Conservation (phyloP, 768 basidiomycete species). For the Termitomyces sp. region DNA sequence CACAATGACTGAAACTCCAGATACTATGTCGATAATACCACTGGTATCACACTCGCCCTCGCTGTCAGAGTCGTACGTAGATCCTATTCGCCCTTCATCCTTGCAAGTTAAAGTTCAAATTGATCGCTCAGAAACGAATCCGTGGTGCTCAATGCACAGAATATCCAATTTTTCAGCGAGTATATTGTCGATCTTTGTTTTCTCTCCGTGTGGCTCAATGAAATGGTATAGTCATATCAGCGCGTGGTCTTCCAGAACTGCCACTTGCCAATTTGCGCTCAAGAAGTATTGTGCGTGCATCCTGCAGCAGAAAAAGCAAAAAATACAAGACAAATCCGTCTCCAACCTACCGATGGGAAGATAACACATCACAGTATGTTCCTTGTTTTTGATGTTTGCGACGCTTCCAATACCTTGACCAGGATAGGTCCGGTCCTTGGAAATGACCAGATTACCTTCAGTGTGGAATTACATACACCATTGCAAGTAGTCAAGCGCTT, state of each 20-base stretch:
- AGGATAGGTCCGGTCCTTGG: slow-evolving; percentile 12
- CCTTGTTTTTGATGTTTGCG: neutral
- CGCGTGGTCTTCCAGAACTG: slow-evolving; percentile 3
- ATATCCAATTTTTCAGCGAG: slow-evolving; percentile 15
- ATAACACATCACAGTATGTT: slow-evolving; percentile 12
- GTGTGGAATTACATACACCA: slow-evolving; percentile 1
- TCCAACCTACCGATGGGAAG: slow-evolving; percentile 2
- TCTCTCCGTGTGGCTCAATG: neutral
- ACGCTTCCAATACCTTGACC: neutral
- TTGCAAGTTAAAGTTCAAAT: neutral
- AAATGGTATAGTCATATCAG: neutral
- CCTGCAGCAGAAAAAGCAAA: slow-evolving; percentile 1
- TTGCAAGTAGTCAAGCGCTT: slow-evolving; percentile 1
- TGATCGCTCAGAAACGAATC: neutral
- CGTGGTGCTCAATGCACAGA: neutral
- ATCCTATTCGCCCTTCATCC: neutral
- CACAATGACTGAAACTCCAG: neutral
- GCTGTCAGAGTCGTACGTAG: neutral
- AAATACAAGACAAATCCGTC: neutral
- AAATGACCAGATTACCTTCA: slow-evolving; percentile 10
- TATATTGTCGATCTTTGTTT: neutral
- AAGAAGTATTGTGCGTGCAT: slow-evolving; percentile 5
- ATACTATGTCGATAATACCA: neutral
- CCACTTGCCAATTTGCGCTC: neutral
- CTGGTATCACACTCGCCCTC: neutral